phyloP scores from a whole-genome alignment of 2,329 filamentous ascomycete genomes.

The Claviceps maximensis region DNA sequence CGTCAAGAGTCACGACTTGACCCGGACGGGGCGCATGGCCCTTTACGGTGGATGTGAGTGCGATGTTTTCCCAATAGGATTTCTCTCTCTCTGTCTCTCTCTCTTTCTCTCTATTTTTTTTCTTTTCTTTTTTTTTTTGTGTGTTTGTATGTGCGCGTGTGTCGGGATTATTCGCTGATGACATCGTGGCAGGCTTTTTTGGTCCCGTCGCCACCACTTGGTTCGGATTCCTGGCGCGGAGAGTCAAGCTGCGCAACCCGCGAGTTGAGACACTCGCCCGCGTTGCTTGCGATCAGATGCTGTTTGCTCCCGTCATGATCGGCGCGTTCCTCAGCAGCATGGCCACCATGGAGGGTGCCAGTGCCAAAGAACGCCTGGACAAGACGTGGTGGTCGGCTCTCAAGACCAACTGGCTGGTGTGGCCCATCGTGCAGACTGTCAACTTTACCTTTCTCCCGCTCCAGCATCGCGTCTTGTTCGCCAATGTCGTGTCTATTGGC shows the following conservation, averaged over 20 bases:
- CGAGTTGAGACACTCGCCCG: constrained; percentile 63
- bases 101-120: background rate
- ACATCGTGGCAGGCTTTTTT: constrained; percentile 52
- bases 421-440: constrained; percentile 71
- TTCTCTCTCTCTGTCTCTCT: background rate
- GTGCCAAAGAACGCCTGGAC: constrained; percentile 51
- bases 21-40: constrained; percentile 64
- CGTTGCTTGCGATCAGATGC: constrained; percentile 64
- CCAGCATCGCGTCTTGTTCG: constrained; percentile 70
- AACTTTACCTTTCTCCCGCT: constrained; percentile 85
- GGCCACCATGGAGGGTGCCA: constrained; percentile 63
- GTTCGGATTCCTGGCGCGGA: constrained; percentile 66
- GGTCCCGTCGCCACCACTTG: constrained; percentile 78
- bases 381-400: constrained; percentile 60
- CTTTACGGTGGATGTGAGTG: constrained; percentile 61
- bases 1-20: constrained; percentile 58
- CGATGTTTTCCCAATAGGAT: background rate
- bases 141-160: too few species aligned
- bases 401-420: constrained; percentile 74
- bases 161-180: background rate
- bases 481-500: constrained; percentile 63
- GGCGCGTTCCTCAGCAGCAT: constrained; percentile 71
- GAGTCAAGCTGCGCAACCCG: constrained; percentile 49
- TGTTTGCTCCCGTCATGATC: constrained; percentile 79
- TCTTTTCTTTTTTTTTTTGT: too few species aligned